A percentile compares a stretch with the other conserved stretches of the same genome.
phyloP scores from a whole-genome alignment of 2,329 filamentous ascomycete species.

The Fusarium humuli region DNA sequence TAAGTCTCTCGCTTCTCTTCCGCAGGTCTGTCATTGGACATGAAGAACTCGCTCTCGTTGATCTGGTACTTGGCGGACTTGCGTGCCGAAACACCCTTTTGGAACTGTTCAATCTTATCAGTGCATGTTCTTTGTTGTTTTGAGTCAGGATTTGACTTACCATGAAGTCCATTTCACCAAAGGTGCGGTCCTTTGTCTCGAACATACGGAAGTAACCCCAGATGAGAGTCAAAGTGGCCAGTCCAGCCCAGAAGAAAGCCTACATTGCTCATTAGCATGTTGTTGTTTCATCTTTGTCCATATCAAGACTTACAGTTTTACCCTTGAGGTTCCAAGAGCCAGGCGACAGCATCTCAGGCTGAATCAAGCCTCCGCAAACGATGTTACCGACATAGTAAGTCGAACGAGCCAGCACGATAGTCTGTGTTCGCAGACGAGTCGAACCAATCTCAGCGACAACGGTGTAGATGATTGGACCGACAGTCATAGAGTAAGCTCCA shows the following conservation, averaged over 20 bases:
- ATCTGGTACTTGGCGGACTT: constrained; percentile 54
- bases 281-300: not conserved
- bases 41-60: constrained; percentile 51
- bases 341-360: constrained; percentile 54
- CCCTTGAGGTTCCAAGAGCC: constrained; percentile 56
- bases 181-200: constrained; percentile 60
- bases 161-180: constrained; percentile 59
- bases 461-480: constrained; percentile 59
- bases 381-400: constrained; percentile 58
- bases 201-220: constrained; percentile 59
- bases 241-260: constrained; percentile 58
- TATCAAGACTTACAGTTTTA: constrained; percentile 50
- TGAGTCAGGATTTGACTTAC: constrained; percentile 28
- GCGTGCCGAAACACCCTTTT: constrained; percentile 53
- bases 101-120: constrained; percentile 46
- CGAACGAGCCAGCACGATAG: constrained; percentile 55
- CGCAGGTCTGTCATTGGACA: constrained; percentile 30
- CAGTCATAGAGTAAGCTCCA: constrained; percentile 56
- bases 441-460: constrained; percentile 57
- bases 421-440: constrained; percentile 57
- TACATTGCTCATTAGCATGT: constrained; percentile 31
- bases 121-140: not conserved
- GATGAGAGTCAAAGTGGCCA: constrained; percentile 52
- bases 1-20: constrained; percentile 22
- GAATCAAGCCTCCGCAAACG: constrained; percentile 54